These are phyloP conservation scores for Albugo candida DNA, from an alignment of 352 stramenopile genomes.

Conservation along the genomic window DNA sequence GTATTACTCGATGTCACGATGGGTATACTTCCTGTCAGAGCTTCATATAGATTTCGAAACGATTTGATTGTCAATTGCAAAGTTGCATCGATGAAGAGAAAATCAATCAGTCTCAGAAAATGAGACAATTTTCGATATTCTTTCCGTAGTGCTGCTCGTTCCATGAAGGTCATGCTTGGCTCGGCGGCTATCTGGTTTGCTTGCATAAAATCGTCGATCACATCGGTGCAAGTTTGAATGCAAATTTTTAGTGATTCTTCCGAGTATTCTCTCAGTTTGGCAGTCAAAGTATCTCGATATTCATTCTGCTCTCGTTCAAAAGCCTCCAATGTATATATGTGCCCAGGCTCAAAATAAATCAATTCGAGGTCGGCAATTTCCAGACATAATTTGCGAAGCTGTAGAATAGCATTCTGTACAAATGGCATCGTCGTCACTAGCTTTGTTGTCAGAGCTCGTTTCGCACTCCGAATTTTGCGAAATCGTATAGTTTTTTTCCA, in stretches of 20 bases:
- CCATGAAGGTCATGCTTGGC: constrained; percentile 95
- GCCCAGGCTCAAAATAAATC: constrained; percentile 33
- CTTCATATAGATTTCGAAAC: constrained; percentile 35
- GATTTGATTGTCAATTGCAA: constrained; percentile 73
- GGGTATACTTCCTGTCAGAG: constrained; percentile 25
- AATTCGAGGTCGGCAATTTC: constrained; percentile 45
- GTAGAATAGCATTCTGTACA: constrained; percentile 67
- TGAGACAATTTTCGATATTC: constrained; percentile 83
- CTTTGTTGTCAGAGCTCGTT: constrained; percentile 50
- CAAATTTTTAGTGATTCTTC: constrained; percentile 60
- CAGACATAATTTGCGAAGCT: constrained; percentile 51
- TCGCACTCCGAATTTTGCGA: constrained; percentile 75
- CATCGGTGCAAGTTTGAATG: constrained; percentile 76
- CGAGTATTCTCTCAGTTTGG: constrained; percentile 42
- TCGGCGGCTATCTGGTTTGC: constrained; percentile 84
- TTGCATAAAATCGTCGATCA: constrained; percentile 83
- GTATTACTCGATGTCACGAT: not conserved
- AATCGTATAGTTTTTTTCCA: constrained; percentile 81
- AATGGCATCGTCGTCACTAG: constrained; percentile 79
- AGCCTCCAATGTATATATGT: constrained; percentile 63
- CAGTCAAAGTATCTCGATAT: constrained; percentile 26
- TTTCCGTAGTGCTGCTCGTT: constrained; percentile 77
- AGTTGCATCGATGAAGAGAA: constrained; percentile 77
- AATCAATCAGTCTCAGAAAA: constrained; percentile 85
- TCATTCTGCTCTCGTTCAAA: constrained; percentile 61